phyloP scores from a whole-genome alignment of 1,139 yeast genomes.

The Scheffersomyces titani region DNA sequence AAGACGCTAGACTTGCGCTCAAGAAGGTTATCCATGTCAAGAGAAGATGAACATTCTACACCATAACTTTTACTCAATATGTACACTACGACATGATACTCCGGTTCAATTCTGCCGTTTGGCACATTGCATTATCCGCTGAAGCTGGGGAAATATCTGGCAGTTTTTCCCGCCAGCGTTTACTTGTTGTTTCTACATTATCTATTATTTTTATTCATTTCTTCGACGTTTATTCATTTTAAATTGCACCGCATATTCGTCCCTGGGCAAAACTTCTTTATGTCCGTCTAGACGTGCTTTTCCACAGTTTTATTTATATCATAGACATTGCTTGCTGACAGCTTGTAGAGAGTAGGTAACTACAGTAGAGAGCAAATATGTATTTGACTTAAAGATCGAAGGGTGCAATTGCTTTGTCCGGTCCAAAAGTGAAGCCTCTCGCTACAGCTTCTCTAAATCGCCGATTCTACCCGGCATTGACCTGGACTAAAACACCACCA shows the following conservation, averaged over 20 bases:
- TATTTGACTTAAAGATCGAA: neutral
- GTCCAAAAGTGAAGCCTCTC: too few relatives aligned
- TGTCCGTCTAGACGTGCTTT: neutral
- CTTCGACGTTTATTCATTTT: neutral
- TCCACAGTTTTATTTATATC: neutral
- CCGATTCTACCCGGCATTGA: too few relatives aligned
- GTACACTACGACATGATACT: neutral
- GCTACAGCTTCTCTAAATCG: neutral
- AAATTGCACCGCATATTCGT: neutral
- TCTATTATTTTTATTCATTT: neutral
- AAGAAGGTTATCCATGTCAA: conserved; percentile 41
- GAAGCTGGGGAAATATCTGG: neutral
- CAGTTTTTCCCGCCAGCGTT: neutral
- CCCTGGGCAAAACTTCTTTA: neutral
- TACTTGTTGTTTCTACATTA: neutral
- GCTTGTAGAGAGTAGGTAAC: neutral
- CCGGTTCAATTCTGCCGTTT: neutral
- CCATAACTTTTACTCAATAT: neutral
- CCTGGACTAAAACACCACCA: too few relatives aligned
- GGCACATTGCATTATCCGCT: neutral
- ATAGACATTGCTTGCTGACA: neutral
- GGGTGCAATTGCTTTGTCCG: too few relatives aligned
- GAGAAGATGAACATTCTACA: conserved; percentile 16
- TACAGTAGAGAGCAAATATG: neutral
- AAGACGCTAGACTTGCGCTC: conserved; percentile 45